Evolutionary conservation across 2,329 filamentous ascomycete species (phyloP), one percentile per base, ranked within the genome.

Genomic region (Cercospora sp.): DNA sequence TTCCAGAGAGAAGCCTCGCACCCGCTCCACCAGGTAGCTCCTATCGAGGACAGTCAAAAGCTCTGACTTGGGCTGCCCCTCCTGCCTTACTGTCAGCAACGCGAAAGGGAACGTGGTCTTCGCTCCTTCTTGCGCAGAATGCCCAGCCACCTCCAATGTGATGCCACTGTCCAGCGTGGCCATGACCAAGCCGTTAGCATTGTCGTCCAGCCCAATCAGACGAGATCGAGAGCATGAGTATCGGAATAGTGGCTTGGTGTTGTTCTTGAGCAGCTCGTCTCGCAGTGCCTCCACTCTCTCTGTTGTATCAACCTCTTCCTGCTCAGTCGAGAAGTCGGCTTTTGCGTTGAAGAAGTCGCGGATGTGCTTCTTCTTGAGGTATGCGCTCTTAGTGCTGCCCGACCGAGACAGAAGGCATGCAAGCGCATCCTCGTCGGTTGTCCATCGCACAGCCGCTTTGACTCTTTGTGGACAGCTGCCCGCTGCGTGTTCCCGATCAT

Each of bases 1-100:
- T 73, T 86, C 84, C 9, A 87, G 73, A 1, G 85, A 86, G 71
- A 87, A 87, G 4, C 84, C 85, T 37, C 82, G 80, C 9, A 87
- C 81, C 34, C 85, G 80, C 71, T 87, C 84, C 18, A 85, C 82
- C 49, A 69, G 30, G 55, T 69, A 64, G 69, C 81, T 85, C 49
- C 77, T 74, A 67, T 85, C 81, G 24, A 86, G 77, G 5, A 76
- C 76, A 59, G 81, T 74, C 24, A 85, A 76, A 13, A 85, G 75
- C 26, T 78, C 75, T 21, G 75, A 73, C 26, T 77, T 77, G 37
- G 76, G 74, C 37, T 73, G 72, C 3, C 84, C 84, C 74, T 86
- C 84, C 63, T 81, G 80, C 30, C 85, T 81, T 32, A 87, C 77
- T 57, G 83, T 80, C 1, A 87, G 77, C 16, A 87, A 79, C 30